Base-by-base conservation (phyloP, 495 filamentous ascomycete species). In the Tuber indicum region DNA sequence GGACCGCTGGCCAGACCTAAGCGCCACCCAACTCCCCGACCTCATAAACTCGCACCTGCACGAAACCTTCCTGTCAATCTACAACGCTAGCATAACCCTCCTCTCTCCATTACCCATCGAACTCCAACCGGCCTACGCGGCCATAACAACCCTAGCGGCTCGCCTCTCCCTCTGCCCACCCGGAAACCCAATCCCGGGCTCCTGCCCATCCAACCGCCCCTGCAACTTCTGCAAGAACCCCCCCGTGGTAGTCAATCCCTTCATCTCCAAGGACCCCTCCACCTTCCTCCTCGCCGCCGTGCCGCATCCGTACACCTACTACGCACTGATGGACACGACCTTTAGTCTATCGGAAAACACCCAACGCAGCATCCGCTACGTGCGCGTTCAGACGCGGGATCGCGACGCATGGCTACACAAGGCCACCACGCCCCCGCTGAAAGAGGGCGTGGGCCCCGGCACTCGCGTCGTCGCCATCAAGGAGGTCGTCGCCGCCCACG, bases 21-120 rank as follows among this genome's bases (percentile, higher is more conserved):
- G 87, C 2, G 62, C 74, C 39, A 88, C 91, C 74, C 90, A 91
- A 66, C 87, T 98, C 69, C 91, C 90, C 47, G 84, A 89, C 36
- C 89, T 99, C 72, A 93, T 98, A 80, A 93, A 92, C 82, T 87
- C 90, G 0, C 96, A 99, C 83, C 88, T 98, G 17, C 96, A 98
- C 82, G 90, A 87, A 72, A 93, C 90, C 71, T 98, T 94, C 86
- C 77, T 84, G 32, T 78, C 83, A 2, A 75, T 77, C 26, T 81
- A 79, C 72, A 84, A 86, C 1, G 85, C 85, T 3, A 94, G 95
- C 19, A 91, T 98, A 74, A 88, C 90, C 17, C 89, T 98, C 58
- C 85, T 97, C 32, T 93, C 94, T 76, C 93, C 95, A 7, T 87
- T 91, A 49, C 87, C 91, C 6, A 85, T 91, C 72, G 89, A 93